Evolutionary conservation across 1,284 basidiomycete genomes (phyloP), one percentile per base, ranked within the genome.

Genomic region (Ustilago vetiveriae): DNA sequence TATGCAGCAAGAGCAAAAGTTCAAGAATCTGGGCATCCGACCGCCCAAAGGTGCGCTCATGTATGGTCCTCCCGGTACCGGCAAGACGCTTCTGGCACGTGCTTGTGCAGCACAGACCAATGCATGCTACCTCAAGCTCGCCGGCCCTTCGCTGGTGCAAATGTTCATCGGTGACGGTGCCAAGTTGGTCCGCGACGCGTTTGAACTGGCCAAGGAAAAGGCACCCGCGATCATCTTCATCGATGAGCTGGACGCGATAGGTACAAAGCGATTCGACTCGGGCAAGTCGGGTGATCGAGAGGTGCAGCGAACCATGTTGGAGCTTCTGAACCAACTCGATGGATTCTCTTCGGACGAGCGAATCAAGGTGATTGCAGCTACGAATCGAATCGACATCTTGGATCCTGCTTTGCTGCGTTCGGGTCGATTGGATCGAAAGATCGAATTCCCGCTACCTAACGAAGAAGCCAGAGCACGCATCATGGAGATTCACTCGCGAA

Each of bases 301-400:
- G 85, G 97, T 98, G 73, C 96, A 99, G 83, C 88, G 96, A 57
- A 99, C 96, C 38, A 98, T 99, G 96, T 86, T 98, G 82, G 96
- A 99, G 82, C 86, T 99, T 48, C 87, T 98, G 38, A 98, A 98
- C 83, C 90, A 91, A 83, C 85, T 91, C 24, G 90, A 91, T 76
- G 90, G 89, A 6, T 88, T 88, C 83, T 91, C 92, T 56, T 93
- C 91, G 74, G 94, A 98, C 81, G 91, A 93, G 62, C 88, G 94
- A 59, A 98, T 98, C 86, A 98, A 98, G 88, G 95, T 99, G 69
- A 98, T 99, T 73, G 95, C 95, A 14, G 95, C 95, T 1, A 98
- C 95, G 27, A 98, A 98, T 84, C 88, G 95, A 82, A 99, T 98
- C 78, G 95, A 99, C 84, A 98, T 98, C 63, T 89, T 99, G 40